Percentiles rank a stretch among this genome's conserved stretches.
Evolutionary conservation across 2,329 filamentous ascomycete species (phyloP).

Genomic region (Diaporthe sp.): DNA sequence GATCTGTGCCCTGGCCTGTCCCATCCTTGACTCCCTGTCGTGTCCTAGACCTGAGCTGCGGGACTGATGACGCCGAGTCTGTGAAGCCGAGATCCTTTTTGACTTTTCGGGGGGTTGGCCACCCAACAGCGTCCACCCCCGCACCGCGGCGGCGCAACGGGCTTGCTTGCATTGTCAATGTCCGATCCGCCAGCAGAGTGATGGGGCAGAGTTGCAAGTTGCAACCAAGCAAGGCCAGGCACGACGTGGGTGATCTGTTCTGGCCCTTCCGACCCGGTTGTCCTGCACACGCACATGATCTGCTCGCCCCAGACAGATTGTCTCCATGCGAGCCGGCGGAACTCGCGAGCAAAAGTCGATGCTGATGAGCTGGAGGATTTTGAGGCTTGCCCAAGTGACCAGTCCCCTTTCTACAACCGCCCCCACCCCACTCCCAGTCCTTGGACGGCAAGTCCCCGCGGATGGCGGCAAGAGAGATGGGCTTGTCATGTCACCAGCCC

Average conservation of each 20-base stretch:
- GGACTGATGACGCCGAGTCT: conserved; percentile 35
- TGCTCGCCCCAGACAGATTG: neutral
- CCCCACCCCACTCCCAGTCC: neutral
- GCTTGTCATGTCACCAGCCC: conserved; percentile 24
- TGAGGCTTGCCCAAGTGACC: neutral
- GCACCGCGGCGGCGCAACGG: conserved; percentile 5
- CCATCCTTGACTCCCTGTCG: neutral
- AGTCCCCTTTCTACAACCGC: neutral
- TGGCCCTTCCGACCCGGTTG: conserved; percentile 19
- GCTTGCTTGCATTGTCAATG: conserved; percentile 30
- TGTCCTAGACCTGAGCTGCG: conserved; percentile 22
- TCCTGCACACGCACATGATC: conserved; percentile 32
- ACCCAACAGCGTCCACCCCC: conserved; percentile 36
- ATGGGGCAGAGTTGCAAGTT: conserved; percentile 10
- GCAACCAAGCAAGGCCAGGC: conserved; percentile 1
- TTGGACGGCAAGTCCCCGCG: neutral
- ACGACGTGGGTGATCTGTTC: conserved; percentile 24
- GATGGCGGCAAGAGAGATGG: conserved; percentile 26
- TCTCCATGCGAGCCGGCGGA: conserved; percentile 7
- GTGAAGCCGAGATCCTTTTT: conserved; percentile 33
- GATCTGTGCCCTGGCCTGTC: conserved; percentile 23
- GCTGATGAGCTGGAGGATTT: neutral
- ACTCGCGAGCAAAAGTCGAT: neutral
- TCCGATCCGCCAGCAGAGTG: conserved; percentile 21
- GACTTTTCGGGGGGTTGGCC: conserved; percentile 16